phyloP scores from a whole-genome alignment of 23 red algal genomes.

The Gracilaria vermiculophylla region DNA sequence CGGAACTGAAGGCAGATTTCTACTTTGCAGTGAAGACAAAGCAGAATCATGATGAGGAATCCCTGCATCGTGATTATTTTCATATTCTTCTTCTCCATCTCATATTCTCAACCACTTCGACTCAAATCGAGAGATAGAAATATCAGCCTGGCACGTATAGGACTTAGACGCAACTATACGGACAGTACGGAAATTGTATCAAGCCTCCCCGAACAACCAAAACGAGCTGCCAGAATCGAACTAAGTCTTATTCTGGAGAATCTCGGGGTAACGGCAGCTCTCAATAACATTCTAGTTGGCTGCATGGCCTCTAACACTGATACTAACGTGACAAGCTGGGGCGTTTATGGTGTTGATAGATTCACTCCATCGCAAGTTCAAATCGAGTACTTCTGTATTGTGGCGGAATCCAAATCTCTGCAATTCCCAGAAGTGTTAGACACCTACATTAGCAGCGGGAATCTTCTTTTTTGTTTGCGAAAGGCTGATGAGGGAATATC shows the following conservation, averaged over 20 bases:
- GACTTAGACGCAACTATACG: background rate
- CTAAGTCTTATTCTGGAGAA: slow-evolving; percentile 48
- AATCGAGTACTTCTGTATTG: slow-evolving; percentile 25
- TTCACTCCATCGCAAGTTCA: slow-evolving; percentile 48
- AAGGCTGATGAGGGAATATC: background rate
- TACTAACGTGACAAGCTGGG: background rate
- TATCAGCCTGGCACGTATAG: background rate
- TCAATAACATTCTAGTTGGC: slow-evolving; percentile 20
- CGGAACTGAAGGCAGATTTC: too few species aligned
- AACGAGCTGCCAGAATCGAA: slow-evolving; percentile 30
- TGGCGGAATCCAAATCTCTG: slow-evolving; percentile 17
- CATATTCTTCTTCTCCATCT: background rate
- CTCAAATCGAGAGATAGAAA: background rate
- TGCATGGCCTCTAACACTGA: slow-evolving; percentile 27
- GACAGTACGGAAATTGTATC: background rate
- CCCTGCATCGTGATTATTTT: background rate
- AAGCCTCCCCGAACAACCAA: slow-evolving; percentile 19
- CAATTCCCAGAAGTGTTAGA: slow-evolving; percentile 22
- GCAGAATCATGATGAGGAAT: background rate
- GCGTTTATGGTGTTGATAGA: background rate
- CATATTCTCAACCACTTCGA: background rate
- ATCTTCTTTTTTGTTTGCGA: slow-evolving; percentile 14
- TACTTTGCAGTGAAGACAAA: background rate
- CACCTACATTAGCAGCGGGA: slow-evolving; percentile 17
- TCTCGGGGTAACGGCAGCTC: background rate